Conservation (phyloP, 805 yeast genomes). For the Candida odintsovae region DNA sequence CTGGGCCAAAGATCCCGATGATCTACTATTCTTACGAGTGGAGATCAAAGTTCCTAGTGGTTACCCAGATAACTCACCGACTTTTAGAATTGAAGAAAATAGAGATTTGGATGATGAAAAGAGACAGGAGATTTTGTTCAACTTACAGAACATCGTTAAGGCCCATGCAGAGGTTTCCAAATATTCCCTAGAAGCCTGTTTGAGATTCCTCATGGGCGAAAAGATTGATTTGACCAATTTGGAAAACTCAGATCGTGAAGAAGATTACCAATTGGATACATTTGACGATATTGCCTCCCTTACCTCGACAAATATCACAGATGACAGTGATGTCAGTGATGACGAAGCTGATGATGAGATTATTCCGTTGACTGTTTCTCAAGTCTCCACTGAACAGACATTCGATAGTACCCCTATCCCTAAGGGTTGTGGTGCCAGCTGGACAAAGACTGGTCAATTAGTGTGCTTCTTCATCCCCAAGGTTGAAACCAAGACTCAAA, state of each 20-base stretch:
- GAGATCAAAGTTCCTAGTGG: constrained; percentile 62
- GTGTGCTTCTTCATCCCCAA: constrained; percentile 77
- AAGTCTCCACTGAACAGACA: constrained; percentile 22
- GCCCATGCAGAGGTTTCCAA: constrained; percentile 50
- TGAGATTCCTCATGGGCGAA: constrained; percentile 79
- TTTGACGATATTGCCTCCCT: constrained; percentile 26
- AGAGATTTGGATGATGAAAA: constrained; percentile 52
- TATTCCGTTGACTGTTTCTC: constrained; percentile 13
- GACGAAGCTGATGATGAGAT: constrained; percentile 28
- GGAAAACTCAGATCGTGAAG: constrained; percentile 32
- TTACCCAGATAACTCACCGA: constrained; percentile 64
- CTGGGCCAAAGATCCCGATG: constrained; percentile 44
- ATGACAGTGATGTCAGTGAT: constrained; percentile 25
- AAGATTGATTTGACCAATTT: constrained; percentile 41
- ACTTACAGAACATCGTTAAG: constrained; percentile 48
- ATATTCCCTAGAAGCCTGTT: constrained; percentile 76
- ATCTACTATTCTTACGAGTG: constrained; percentile 59
- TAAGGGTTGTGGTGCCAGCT: constrained; percentile 87
- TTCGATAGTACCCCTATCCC: constrained; percentile 88
- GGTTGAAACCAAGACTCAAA: constrained; percentile 34
- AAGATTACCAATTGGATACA: constrained; percentile 29
- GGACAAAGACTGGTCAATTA: constrained; percentile 75
- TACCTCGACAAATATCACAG: constrained; percentile 21
- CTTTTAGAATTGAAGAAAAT: constrained; percentile 71
- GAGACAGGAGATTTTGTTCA: constrained; percentile 43